Evolutionary conservation across 768 basidiomycete species (phyloP), one percentile per base, ranked within the genome.

Genomic region (Boletellus ananas): DNA sequence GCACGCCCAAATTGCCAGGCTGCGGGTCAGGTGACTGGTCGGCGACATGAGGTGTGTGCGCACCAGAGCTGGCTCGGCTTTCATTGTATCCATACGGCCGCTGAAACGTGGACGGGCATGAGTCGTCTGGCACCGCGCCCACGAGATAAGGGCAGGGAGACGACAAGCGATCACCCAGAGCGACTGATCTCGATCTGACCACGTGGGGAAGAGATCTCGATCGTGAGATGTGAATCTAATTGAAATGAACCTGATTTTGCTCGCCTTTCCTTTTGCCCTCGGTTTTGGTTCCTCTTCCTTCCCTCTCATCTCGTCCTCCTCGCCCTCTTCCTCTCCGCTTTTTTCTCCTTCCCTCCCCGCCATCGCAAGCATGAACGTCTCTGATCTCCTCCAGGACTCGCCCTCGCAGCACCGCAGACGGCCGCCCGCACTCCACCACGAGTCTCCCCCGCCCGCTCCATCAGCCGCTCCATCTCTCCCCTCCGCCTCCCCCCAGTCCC

Each of bases 341-440:
- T 31, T 36, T 43, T 10, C n/a, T 13, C 2, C 16, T 13, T 33
- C 29, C 43, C n/a, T 40, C 29, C 21, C n/a, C 13, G 9, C 8
- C 13, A 14, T 29, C 33, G 3, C 38, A 1, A 43, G 2, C 2
- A 87, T 87, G 85, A 84, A 87, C 68, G 82, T 87, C 57, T 79
- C 80, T 20, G 79, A 74, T 62, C 76, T 87, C 49, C 71, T 87
- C 21, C 83, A 85, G 57, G 83, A 84, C 66, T 80, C 84, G 0
- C 85, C 85, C 43, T 84, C 83, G 0, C 83, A 83, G 58, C 78
- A 78, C 59, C 56, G 71, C 18, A 59, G 71, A 60, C 59, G 59
- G 3, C 54, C 70, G 11, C 57, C 62, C 55, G 56, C 52, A 17
- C 49, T 58, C 12, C 66, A 64, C 44, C 63, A 60, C 42, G 57